Conservation (phyloP, 805 yeast species). For the Candida ficus region DNA sequence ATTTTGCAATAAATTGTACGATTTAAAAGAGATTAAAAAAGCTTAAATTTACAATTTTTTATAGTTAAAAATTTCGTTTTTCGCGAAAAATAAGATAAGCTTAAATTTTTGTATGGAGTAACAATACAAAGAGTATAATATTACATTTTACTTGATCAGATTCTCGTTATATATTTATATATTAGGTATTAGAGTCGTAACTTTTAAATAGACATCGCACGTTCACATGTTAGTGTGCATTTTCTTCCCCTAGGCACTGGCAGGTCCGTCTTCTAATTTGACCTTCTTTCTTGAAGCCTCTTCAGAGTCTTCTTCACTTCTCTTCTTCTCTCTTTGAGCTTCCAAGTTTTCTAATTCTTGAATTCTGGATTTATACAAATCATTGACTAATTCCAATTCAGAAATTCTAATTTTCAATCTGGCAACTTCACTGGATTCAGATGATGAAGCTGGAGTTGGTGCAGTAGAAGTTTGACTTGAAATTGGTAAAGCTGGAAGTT, state of each 20-base stretch:
- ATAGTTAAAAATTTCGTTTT: neutral
- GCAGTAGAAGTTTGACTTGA: neutral
- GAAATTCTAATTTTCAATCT: conserved; percentile 69
- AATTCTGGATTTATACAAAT: conserved; percentile 77
- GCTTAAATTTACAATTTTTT: too few relatives aligned
- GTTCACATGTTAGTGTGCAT: too few relatives aligned
- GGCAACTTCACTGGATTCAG: conserved; percentile 25
- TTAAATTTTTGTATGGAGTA: neutral
- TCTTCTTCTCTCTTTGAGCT: conserved; percentile 13
- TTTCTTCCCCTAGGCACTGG: too few relatives aligned
- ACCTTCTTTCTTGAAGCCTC: conserved; percentile 16
- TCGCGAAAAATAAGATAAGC: neutral
- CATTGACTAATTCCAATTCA: conserved; percentile 88
- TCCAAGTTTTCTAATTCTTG: conserved; percentile 58
- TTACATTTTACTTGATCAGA: too few relatives aligned
- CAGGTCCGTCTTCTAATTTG: conserved; percentile 13
- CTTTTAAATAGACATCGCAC: too few relatives aligned
- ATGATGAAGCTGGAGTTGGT: neutral
- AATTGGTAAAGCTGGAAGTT: neutral
- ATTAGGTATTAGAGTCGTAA: too few relatives aligned
- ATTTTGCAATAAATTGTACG: too few relatives aligned
- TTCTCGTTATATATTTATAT: too few relatives aligned
- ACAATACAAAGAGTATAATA: too few relatives aligned
- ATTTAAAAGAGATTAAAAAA: too few relatives aligned
- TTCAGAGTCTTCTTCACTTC: conserved; percentile 8